A percentile compares a stretch with the other conserved stretches of the same genome.
Evolutionary conservation across 305 asterid genomes (phyloP).

Genomic region (Rubia occidens): DNA sequence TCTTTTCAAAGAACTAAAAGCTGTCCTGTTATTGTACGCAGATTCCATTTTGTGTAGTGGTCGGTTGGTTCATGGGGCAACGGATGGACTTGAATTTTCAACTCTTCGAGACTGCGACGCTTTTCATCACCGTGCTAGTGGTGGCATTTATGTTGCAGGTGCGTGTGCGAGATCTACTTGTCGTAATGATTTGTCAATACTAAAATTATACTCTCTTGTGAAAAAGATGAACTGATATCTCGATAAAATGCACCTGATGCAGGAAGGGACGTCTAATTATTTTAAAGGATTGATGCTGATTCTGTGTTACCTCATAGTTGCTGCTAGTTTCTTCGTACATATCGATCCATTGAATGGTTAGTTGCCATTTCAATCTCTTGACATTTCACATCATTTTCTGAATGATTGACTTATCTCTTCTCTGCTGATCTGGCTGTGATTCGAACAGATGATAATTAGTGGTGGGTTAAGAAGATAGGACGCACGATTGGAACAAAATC

Average conservation of each 20-base stretch:
- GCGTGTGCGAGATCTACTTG: not conserved
- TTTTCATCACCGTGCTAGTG: slow-evolving; percentile 86
- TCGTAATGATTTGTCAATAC: not conserved
- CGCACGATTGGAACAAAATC: not conserved
- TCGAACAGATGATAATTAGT: slow-evolving; percentile 13
- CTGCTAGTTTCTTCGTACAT: slow-evolving; percentile 97
- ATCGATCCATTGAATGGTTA: slow-evolving; percentile 64
- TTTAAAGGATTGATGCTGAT: slow-evolving; percentile 95
- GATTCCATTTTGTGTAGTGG: slow-evolving; percentile 96
- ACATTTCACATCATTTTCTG: not conserved
- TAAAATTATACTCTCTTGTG: not conserved
- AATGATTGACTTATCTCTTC: not conserved
- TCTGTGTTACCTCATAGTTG: slow-evolving; percentile 91
- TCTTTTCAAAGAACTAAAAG: not conserved
- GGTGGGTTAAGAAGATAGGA: not conserved
- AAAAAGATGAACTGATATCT: not conserved
- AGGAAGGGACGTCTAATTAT: slow-evolving; percentile 98
- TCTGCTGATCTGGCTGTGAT: not conserved
- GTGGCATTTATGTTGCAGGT: slow-evolving; percentile 99
- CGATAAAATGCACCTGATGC: slow-evolving; percentile 14
- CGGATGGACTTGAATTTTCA: slow-evolving; percentile 98
- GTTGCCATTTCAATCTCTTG: not conserved
- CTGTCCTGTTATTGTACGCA: slow-evolving; percentile 31
- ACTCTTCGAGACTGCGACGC: slow-evolving; percentile 92
- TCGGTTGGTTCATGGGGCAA: slow-evolving; percentile 94